A percentile compares a stretch with the other conserved stretches of the same genome.
phyloP scores from a whole-genome alignment of 2,329 filamentous ascomycete species.

The Decorospora gaudefroyi region DNA sequence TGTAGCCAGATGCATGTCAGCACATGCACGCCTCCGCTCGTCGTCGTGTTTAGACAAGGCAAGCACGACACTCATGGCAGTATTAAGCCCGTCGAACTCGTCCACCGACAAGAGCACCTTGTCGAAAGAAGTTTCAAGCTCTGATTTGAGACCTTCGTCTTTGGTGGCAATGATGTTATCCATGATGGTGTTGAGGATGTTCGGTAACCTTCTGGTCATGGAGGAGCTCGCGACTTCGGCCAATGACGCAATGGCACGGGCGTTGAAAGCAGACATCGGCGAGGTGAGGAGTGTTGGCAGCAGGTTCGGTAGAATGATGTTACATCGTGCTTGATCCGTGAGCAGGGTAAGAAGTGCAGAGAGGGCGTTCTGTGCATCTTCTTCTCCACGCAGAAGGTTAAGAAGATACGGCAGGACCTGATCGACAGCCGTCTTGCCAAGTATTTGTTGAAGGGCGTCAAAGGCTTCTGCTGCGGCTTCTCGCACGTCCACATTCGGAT shows the following conservation, averaged over 20 bases:
- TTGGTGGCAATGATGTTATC: constrained; percentile 82
- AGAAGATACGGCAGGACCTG: constrained; percentile 93
- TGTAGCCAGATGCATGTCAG: constrained; percentile 76
- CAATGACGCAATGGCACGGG: constrained; percentile 87
- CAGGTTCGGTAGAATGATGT: constrained; percentile 94
- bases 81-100: constrained; percentile 93
- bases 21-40: constrained; percentile 77
- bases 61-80: constrained; percentile 91
- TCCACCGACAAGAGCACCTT: constrained; percentile 90
- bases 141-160: constrained; percentile 72
- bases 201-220: constrained; percentile 87
- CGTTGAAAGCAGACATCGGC: constrained; percentile 93
- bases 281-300: constrained; percentile 89
- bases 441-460: constrained; percentile 87
- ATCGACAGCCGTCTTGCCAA: constrained; percentile 93
- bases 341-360: constrained; percentile 91
- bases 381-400: constrained; percentile 81
- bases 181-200: constrained; percentile 91
- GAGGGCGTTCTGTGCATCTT: constrained; percentile 87
- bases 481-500: constrained; percentile 84
- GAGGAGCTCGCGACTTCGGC: constrained; percentile 87
- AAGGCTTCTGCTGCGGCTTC: constrained; percentile 97
- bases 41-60: constrained; percentile 90
- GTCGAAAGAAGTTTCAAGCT: constrained; percentile 82
- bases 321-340: constrained; percentile 89